Percentiles rank a stretch among this genome's conserved stretches.
Conservation (phyloP, 495 filamentous ascomycete genomes). For the Rostrohypoxylon terebratum region DNA sequence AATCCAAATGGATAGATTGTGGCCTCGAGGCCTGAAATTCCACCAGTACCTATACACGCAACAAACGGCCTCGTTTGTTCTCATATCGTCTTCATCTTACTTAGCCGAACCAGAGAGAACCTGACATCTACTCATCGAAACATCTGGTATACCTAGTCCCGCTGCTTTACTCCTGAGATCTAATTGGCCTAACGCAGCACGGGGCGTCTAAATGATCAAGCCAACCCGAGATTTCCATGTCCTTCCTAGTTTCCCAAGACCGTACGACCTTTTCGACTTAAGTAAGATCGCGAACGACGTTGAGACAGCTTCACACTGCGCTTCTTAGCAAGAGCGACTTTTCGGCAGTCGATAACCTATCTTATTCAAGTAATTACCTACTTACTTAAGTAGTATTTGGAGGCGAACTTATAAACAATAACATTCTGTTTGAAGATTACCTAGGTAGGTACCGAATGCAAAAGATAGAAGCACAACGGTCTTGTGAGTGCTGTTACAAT, state of each 20-base stretch:
- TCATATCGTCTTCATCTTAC: background rate
- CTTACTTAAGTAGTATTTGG: too few species aligned
- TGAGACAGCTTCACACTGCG: background rate
- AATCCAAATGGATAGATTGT: background rate
- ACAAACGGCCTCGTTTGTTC: background rate
- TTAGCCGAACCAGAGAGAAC: background rate
- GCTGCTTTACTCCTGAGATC: background rate
- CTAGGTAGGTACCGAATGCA: background rate
- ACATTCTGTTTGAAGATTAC: background rate
- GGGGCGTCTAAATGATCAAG: background rate
- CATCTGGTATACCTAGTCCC: background rate
- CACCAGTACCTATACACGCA: background rate
- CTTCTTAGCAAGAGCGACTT: background rate
- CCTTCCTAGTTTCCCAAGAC: background rate
- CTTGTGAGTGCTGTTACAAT: background rate
- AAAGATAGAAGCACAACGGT: conserved; percentile 1
- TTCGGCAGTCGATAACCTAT: background rate
- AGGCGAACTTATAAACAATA: conserved; percentile 10
- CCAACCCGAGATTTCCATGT: background rate
- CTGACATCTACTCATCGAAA: background rate
- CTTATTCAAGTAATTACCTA: too few species aligned
- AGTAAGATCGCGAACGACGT: conserved; percentile 2
- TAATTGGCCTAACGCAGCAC: background rate
- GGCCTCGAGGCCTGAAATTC: background rate
- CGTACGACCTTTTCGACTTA: background rate